Evolutionary conservation across 2,329 filamentous ascomycete species (phyloP).

Genomic region (Huntiella moniliformis): DNA sequence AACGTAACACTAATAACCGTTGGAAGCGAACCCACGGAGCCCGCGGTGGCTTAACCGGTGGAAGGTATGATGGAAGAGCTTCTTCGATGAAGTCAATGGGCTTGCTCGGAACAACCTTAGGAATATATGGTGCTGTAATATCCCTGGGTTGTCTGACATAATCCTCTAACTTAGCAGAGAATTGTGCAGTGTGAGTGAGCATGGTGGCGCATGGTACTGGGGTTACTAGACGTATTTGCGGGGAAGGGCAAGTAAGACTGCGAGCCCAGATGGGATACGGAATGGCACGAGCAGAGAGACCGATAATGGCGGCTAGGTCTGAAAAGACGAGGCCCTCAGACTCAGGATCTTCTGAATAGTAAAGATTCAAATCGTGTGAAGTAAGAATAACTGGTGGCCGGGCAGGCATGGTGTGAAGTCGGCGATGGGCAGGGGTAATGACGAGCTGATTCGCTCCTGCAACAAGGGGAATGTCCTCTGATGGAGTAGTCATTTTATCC

Average conservation of each 20-base stretch:
- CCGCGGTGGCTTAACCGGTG: not conserved
- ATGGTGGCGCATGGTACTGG: not conserved
- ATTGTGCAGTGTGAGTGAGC: not conserved
- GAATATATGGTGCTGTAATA: too few relatives aligned
- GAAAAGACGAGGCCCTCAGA: not conserved
- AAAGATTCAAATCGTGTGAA: not conserved
- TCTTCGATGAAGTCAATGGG: slow-evolving; percentile 5
- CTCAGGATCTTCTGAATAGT: not conserved
- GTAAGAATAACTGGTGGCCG: not conserved
- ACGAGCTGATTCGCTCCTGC: too few relatives aligned
- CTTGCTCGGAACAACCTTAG: not conserved
- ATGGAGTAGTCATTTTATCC: too few relatives aligned
- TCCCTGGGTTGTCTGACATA: too few relatives aligned
- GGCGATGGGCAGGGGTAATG: too few relatives aligned
- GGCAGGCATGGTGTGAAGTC: not conserved
- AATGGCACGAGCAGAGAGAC: not conserved
- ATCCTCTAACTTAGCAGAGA: too few relatives aligned
- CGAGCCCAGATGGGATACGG: not conserved
- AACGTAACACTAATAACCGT: not conserved
- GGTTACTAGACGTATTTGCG: not conserved
- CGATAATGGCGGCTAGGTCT: slow-evolving; percentile 2
- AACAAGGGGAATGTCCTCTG: too few relatives aligned
- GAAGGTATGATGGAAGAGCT: not conserved
- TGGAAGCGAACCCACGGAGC: slow-evolving; percentile 5
- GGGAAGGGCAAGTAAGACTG: not conserved